phyloP scores from a whole-genome alignment of 106 monocot species.

The Phalaenopsis aphrodite region DNA sequence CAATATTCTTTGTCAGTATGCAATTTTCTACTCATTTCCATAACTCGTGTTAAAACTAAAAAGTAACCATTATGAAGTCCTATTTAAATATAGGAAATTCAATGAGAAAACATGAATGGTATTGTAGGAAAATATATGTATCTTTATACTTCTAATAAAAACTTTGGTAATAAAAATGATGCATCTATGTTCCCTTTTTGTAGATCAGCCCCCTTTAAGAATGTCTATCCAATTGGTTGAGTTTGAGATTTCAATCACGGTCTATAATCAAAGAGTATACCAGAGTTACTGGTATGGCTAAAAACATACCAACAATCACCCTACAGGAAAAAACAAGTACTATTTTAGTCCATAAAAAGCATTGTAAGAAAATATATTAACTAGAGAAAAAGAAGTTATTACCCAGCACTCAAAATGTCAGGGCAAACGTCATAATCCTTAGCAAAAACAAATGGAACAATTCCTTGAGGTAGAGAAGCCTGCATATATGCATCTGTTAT shows the following conservation, averaged over 20 bases:
- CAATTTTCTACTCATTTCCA: too few relatives aligned
- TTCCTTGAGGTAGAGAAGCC: constrained; percentile 81
- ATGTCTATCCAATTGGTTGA: neutral
- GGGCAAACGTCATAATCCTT: constrained; percentile 47
- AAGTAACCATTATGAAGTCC: neutral
- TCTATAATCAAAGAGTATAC: constrained; percentile 48
- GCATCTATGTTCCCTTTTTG: neutral
- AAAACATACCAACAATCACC: constrained; percentile 65
- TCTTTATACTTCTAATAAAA: neutral
- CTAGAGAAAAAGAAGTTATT: constrained; percentile 8
- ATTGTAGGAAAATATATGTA: neutral
- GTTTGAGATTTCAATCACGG: constrained; percentile 2
- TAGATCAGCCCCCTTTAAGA: neutral
- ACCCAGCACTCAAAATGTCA: constrained; percentile 79
- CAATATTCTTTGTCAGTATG: too few relatives aligned
- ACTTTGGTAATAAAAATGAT: neutral
- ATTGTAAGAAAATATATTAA: neutral
- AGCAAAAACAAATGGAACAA: constrained; percentile 43
- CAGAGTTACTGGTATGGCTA: constrained; percentile 58
- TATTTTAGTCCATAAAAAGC: neutral
- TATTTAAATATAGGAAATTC: neutral
- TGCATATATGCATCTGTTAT: constrained; percentile 11
- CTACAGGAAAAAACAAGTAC: constrained; percentile 23
- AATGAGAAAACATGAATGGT: neutral
- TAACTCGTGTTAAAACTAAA: too few relatives aligned